These are phyloP conservation scores for Hypoxylon perforatum DNA, from an alignment of 495 filamentous ascomycete species.

Conservation along the genomic window DNA sequence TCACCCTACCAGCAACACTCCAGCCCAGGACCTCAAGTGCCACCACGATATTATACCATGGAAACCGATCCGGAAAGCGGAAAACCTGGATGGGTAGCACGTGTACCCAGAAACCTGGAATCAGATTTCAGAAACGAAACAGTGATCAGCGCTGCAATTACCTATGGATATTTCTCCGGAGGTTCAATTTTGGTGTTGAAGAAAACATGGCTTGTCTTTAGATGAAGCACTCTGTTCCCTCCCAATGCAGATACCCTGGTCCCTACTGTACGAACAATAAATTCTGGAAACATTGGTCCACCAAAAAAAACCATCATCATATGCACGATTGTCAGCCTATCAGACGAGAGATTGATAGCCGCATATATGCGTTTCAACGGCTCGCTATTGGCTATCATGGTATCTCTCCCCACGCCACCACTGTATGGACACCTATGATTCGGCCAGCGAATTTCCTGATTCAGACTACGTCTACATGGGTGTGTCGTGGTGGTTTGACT, in stretches of 20 bases:
- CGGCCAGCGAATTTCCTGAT: constrained; percentile 29
- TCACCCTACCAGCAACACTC: constrained; percentile 7
- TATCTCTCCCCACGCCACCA: constrained; percentile 42
- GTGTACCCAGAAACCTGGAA: constrained; percentile 28
- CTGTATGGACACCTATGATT: constrained; percentile 30
- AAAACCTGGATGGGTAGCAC: constrained; percentile 15
- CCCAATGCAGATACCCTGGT: constrained; percentile 28
- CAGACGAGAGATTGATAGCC: constrained; percentile 44
- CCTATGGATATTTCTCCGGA: constrained; percentile 14
- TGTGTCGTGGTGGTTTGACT: constrained; percentile 31
- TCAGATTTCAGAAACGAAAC: constrained; percentile 19
- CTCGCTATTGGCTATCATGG: constrained; percentile 39
- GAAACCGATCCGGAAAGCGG: constrained; percentile 27
- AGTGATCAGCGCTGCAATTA: constrained; percentile 15
- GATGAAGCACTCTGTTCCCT: constrained; percentile 5
- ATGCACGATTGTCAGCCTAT: constrained; percentile 46
- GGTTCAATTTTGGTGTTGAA: constrained; percentile 16
- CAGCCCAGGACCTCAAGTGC: constrained; percentile 2
- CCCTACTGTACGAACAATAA: constrained; percentile 30
- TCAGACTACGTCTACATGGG: constrained; percentile 38
- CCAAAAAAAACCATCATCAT: constrained; percentile 34
- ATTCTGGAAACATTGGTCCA: constrained; percentile 18
- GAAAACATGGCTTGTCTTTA: constrained; percentile 5
- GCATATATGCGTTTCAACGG: constrained; percentile 43
- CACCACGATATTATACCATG: constrained; percentile 14